Base-by-base conservation (phyloP, 352 stramenopile genomes). In the Globisporangium nagaii region DNA sequence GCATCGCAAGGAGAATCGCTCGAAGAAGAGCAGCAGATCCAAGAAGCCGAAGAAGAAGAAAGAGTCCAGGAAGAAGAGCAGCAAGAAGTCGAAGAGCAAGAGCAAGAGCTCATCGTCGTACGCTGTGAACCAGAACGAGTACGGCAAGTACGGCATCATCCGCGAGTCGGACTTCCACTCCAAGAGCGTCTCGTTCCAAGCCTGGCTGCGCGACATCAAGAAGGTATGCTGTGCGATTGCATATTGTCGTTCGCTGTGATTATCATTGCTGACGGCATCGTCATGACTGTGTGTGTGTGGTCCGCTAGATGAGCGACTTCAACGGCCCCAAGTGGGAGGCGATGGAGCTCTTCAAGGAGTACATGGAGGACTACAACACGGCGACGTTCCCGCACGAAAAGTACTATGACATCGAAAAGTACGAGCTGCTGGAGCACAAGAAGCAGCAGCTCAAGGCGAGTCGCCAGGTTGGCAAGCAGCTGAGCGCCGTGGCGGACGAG, bases 281-380 rank as follows among this genome's bases (percentile, higher is more conserved):
- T 1, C 20, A 40, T 45, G 9, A 24, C 12, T 48, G 7, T 41
- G 17, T 53, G 40, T 8, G 30, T 34, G 10, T 37, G 24, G 4
- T 47, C 2, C 2, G 9, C 12, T 55, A 86, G 63, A 88, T 94
- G 42, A 60, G 64, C 22, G 81, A 92, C 49, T 90, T 94, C 25
- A 91, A 90, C 41, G 84, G 84, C 19, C 79, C 86, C 56, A 93
- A 94, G 63, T 89, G 78, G 70, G 79, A 96, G 45, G 78, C 82
- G 20, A 93, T 93, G 80, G 82, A 97, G 66, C 70, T 93, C 44
- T 97, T 97, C 58, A 82, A 85, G 30, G 80, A 91, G 68, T 97
- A 98, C 78, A 95, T 96, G 65, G 96, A 98, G 72, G 96, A 99
- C 78, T 99, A 95, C 84, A 99, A 99, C 71, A 99, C 96, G 30